Evolutionary conservation across 2,329 filamentous ascomycete species (phyloP).

Genomic region (Diaporthe helianthi): DNA sequence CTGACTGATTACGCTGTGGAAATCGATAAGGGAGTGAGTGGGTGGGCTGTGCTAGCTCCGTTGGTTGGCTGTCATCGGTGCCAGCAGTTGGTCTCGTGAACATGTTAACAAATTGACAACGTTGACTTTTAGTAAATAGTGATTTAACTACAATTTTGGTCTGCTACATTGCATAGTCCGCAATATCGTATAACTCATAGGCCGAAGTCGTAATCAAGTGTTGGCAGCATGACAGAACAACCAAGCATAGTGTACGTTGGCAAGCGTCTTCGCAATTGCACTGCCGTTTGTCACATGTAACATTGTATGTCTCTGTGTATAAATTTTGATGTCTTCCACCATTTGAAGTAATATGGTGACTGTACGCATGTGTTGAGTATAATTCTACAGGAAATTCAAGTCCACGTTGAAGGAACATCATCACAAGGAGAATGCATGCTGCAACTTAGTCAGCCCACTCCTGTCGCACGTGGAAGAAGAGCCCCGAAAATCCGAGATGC

Average conservation of each 20-base stretch:
- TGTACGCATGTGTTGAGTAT: neutral
- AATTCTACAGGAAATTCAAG: neutral
- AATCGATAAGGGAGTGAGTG: slow-evolving; percentile 5
- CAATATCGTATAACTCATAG: neutral
- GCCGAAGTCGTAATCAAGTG: neutral
- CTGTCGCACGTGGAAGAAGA: neutral
- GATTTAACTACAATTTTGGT: neutral
- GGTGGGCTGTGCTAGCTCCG: slow-evolving; percentile 24
- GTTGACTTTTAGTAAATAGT: neutral
- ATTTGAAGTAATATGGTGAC: neutral
- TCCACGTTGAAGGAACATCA: slow-evolving; percentile 2
- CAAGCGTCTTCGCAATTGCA: neutral
- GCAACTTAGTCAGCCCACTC: neutral
- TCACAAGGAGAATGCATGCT: neutral
- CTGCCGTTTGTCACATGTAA: neutral
- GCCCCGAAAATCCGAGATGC: neutral
- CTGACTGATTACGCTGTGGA: slow-evolving; percentile 16
- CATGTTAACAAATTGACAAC: neutral
- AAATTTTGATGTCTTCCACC: neutral
- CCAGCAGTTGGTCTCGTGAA: neutral
- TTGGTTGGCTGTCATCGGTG: neutral
- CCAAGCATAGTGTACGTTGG: too few relatives aligned
- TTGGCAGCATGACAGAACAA: neutral
- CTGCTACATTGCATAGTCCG: neutral
- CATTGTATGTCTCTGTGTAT: neutral